Conservation (phyloP, 176 grass and related monocot genomes). For the Raddia distichophylla region DNA sequence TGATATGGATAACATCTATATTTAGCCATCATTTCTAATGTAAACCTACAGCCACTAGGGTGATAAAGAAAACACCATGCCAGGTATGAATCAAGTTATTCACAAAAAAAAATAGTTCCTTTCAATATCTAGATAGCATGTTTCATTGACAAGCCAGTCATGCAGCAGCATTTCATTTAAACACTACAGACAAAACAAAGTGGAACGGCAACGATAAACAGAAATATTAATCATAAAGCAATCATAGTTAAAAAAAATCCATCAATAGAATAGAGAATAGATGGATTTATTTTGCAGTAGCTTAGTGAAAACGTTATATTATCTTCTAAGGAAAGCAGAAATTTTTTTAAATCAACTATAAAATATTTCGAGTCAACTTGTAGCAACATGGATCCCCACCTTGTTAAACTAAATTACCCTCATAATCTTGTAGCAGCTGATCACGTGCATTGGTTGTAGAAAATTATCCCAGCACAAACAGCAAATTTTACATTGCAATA, state of each 20-base stretch:
- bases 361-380: background rate
- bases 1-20: background rate
- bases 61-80: background rate
- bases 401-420: background rate
- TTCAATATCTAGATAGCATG: background rate
- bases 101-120: background rate
- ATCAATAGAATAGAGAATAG: background rate
- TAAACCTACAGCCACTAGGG: background rate
- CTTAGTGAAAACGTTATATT: background rate
- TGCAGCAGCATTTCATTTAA: slow-evolving; percentile 12
- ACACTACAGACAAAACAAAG: slow-evolving; percentile 3
- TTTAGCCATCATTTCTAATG: slow-evolving; percentile 3
- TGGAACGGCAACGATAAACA: background rate
- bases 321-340: background rate
- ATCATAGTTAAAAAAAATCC: background rate
- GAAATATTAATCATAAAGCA: background rate
- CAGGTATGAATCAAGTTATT: background rate
- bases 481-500: slow-evolving; percentile 6
- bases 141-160: background rate
- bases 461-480: background rate
- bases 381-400: background rate
- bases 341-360: too few relatives aligned
- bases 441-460: background rate
- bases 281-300: background rate
- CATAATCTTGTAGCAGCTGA: background rate